Evolutionary conservation across 106 monocot genomes (phyloP).

Genomic region (Allium sativum): DNA sequence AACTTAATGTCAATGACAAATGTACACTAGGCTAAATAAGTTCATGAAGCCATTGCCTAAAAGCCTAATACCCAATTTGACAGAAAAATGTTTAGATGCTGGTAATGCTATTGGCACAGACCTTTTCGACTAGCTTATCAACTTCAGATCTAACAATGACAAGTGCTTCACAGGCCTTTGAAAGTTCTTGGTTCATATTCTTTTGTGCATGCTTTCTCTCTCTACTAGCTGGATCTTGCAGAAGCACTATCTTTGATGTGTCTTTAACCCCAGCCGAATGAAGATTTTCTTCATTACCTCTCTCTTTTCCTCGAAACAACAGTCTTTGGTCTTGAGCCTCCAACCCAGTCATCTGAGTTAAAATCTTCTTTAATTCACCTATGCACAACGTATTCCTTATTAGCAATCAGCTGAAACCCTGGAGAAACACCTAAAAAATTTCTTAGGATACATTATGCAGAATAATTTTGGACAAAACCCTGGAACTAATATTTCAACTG

Average conservation of each 20-base stretch:
- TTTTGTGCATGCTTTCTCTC: conserved; percentile 45
- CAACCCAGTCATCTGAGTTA: conserved; percentile 48
- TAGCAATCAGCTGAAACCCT: too few relatives aligned
- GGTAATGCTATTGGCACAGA: neutral
- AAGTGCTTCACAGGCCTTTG: conserved; percentile 67
- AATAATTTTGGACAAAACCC: too few relatives aligned
- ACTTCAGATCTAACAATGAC: conserved; percentile 50
- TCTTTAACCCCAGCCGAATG: conserved; percentile 73
- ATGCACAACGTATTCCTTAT: neutral
- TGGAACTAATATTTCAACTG: too few relatives aligned
- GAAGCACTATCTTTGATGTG: conserved; percentile 61
- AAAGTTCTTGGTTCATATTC: conserved; percentile 26
- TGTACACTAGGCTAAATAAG: neutral
- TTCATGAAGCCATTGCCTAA: too few relatives aligned
- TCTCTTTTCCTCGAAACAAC: conserved; percentile 88
- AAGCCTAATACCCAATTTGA: too few relatives aligned
- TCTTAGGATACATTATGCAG: too few relatives aligned
- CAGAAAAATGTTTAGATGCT: too few relatives aligned
- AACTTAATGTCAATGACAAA: too few relatives aligned
- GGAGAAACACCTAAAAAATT: too few relatives aligned
- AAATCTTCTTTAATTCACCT: conserved; percentile 81
- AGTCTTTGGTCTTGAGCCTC: conserved; percentile 72
- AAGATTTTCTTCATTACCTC: conserved; percentile 54
- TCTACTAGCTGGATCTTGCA: conserved; percentile 71
- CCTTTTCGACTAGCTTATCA: conserved; percentile 70